Evolutionary conservation across 345 rosid species (phyloP).

Genomic region (Citrus australasica): DNA sequence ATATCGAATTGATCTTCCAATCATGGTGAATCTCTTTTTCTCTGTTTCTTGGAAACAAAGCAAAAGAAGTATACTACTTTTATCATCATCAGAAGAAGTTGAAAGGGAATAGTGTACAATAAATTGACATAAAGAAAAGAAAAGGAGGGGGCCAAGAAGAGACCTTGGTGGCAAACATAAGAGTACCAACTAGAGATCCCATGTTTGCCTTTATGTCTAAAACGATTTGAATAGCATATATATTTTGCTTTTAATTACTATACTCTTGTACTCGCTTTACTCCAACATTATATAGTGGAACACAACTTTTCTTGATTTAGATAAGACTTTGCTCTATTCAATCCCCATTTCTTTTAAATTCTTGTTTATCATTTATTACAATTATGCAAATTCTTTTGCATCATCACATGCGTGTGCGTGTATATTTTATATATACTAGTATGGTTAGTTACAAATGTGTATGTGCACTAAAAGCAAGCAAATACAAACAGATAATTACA

Average conservation of each 20-base stretch:
- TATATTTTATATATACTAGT: too few relatives aligned
- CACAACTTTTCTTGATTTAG: conserved; percentile 38
- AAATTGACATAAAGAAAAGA: conserved; percentile 11
- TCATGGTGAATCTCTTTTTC: not conserved
- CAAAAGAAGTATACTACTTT: not conserved
- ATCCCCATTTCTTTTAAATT: not conserved
- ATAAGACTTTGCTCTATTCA: conserved; percentile 17
- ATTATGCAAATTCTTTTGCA: conserved; percentile 9
- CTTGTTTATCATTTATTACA: not conserved
- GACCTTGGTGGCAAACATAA: conserved; percentile 59
- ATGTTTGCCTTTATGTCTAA: conserved; percentile 40
- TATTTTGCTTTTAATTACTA: conserved; percentile 24
- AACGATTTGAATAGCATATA: conserved; percentile 51
- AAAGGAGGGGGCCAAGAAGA: conserved; percentile 24
- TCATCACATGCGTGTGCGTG: not conserved
- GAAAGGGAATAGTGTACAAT: not conserved
- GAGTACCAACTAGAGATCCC: conserved; percentile 47
- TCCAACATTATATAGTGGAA: conserved; percentile 59
- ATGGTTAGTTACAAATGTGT: not conserved
- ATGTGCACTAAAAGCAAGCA: not conserved
- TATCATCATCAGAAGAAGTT: not conserved
- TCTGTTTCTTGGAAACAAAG: not conserved
- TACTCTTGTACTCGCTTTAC: conserved; percentile 30
- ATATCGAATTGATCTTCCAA: not conserved
- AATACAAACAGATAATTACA: not conserved